Evolutionary conservation across 345 rosid species (phyloP).

Genomic region (Lepidium aucheri): DNA sequence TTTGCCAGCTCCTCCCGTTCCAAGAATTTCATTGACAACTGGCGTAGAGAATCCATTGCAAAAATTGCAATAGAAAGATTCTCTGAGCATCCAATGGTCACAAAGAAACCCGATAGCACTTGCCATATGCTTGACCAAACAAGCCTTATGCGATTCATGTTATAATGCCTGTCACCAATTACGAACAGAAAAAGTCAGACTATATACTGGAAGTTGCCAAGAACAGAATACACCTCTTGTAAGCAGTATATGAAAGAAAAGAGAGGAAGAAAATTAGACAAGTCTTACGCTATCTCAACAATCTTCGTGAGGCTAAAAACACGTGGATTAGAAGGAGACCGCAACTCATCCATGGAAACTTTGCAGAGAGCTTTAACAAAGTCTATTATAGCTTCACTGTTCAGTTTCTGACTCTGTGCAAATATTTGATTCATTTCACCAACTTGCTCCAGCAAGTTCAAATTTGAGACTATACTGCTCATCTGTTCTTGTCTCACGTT

Average conservation of each 20-base stretch:
- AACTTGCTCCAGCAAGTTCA: constrained; percentile 86
- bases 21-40: constrained; percentile 89
- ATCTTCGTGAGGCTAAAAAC: constrained; percentile 97
- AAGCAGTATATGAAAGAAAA: neutral
- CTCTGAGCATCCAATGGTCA: constrained; percentile 92
- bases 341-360: constrained; percentile 93
- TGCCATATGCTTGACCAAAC: constrained; percentile 99
- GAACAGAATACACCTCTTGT: constrained; percentile 19
- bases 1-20: constrained; percentile 97
- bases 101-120: constrained; percentile 92
- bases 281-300: constrained; percentile 97
- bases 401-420: constrained; percentile 85
- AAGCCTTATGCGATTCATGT: constrained; percentile 98
- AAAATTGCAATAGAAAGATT: constrained; percentile 96
- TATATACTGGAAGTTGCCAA: neutral
- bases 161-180: constrained; percentile 71
- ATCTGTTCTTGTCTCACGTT: constrained; percentile 62
- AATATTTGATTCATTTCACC: constrained; percentile 98
- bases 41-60: constrained; percentile 97
- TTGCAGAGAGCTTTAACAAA: constrained; percentile 98
- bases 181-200: constrained; percentile 8
- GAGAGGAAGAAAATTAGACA: constrained; percentile 13
- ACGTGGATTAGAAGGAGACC: constrained; percentile 92
- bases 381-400: constrained; percentile 94
- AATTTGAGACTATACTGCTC: constrained; percentile 58